Evolutionary conservation across 768 basidiomycete genomes (phyloP).

Genomic region (Lentinula lateritia): DNA sequence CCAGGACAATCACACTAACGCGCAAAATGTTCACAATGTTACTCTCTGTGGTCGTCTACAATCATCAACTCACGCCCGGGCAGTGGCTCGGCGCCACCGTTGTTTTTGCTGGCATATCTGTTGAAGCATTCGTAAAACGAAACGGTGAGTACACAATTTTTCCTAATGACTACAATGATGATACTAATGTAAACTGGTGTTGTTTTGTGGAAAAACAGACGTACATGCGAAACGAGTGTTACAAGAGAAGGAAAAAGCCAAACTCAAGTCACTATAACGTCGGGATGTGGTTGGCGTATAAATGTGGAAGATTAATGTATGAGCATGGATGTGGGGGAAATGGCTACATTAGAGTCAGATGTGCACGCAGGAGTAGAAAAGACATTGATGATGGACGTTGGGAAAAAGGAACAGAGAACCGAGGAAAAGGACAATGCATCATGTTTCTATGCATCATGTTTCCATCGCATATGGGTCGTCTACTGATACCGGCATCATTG

Average conservation of each 20-base stretch:
- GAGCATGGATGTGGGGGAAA: background rate
- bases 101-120: constrained; percentile 93
- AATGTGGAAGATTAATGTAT: constrained; percentile 3
- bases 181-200: background rate
- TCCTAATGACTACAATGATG: background rate
- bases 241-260: constrained; percentile 79
- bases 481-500: background rate
- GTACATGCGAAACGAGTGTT: constrained; percentile 76
- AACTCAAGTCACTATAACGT: constrained; percentile 67
- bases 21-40: constrained; percentile 98
- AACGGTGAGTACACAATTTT: constrained; percentile 44
- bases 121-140: constrained; percentile 89
- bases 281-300: background rate
- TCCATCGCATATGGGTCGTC: constrained; percentile 43
- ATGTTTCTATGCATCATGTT: constrained; percentile 46
- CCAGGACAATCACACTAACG: constrained; percentile 89
- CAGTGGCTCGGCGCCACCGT: constrained; percentile 93
- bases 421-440: constrained; percentile 7
- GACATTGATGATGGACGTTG: background rate
- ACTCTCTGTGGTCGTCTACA: constrained; percentile 87
- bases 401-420: background rate
- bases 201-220: constrained; percentile 35
- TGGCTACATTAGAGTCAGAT: background rate
- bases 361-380: background rate
- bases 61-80: constrained; percentile 74